Percentiles rank a stretch among this genome's conserved stretches.
phyloP scores from a whole-genome alignment of 805 yeast genomes.

The Lachancea kluyveri region DNA sequence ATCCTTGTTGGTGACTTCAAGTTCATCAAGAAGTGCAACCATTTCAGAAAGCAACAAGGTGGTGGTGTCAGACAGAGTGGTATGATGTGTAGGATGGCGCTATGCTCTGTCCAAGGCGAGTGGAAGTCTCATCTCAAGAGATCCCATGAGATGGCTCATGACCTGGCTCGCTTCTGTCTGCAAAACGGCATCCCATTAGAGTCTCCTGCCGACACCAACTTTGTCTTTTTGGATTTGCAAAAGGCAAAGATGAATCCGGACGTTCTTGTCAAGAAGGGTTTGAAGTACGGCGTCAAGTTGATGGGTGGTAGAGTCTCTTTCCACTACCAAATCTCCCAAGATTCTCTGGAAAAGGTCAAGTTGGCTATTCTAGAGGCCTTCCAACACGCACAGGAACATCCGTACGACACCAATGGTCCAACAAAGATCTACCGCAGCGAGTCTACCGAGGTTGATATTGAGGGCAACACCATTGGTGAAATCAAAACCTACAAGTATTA shows the following conservation, averaged over 20 bases:
- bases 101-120: constrained; percentile 68
- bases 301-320: constrained; percentile 76
- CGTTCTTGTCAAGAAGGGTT: constrained; percentile 46
- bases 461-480: constrained; percentile 27
- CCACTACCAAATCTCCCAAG: constrained; percentile 60
- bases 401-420: constrained; percentile 45
- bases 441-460: constrained; percentile 30
- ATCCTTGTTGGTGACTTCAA: constrained; percentile 63
- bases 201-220: constrained; percentile 78
- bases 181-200: constrained; percentile 50
- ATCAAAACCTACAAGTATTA: constrained; percentile 30
- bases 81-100: constrained; percentile 72
- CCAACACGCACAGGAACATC: constrained; percentile 47
- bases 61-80: constrained; percentile 93
- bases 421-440: constrained; percentile 40
- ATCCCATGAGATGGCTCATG: constrained; percentile 46
- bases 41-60: constrained; percentile 86
- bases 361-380: constrained; percentile 50
- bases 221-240: constrained; percentile 65
- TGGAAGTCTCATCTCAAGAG: constrained; percentile 45
- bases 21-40: constrained; percentile 65
- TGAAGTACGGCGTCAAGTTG: constrained; percentile 54
- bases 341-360: constrained; percentile 52
- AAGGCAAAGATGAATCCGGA: constrained; percentile 51
- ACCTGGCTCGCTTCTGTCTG: constrained; percentile 47